phyloP scores from a whole-genome alignment of 2,329 filamentous ascomycete species.

The Colletotrichum salicis region DNA sequence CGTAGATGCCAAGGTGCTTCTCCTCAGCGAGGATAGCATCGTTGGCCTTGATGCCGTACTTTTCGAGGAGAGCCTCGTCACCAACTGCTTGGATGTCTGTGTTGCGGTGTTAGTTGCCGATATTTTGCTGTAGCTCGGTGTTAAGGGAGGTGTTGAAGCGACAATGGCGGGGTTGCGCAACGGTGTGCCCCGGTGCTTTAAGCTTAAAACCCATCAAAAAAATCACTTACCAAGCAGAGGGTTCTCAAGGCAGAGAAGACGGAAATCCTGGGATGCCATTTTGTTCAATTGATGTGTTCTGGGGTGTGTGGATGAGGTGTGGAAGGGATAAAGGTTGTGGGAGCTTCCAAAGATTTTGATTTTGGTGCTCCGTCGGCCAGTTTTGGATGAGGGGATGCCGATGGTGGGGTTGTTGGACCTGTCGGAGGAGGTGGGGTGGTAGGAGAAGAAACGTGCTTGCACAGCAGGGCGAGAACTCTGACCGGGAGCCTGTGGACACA shows the following conservation, averaged over 20 bases:
- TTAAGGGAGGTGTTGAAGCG: constrained; percentile 27
- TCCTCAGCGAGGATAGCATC: constrained; percentile 96
- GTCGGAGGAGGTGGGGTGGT: constrained; percentile 29
- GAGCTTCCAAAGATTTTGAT: constrained; percentile 42
- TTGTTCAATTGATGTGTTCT: constrained; percentile 43
- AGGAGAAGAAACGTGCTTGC: constrained; percentile 34
- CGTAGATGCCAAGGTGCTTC: constrained; percentile 89
- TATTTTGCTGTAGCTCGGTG: constrained; percentile 12
- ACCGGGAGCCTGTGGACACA: background rate
- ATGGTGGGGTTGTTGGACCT: constrained; percentile 37
- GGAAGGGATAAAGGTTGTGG: constrained; percentile 14
- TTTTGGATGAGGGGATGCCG: constrained; percentile 43
- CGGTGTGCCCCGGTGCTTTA: background rate
- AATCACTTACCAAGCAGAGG: constrained; percentile 82
- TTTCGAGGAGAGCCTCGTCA: constrained; percentile 84
- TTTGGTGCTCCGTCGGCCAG: constrained; percentile 36
- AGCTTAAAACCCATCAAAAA: constrained; percentile 13
- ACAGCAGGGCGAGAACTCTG: constrained; percentile 6
- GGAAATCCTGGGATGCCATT: constrained; percentile 87
- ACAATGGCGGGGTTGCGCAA: background rate
- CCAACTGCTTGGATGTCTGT: constrained; percentile 91
- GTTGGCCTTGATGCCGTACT: constrained; percentile 94
- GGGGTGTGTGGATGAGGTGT: constrained; percentile 32
- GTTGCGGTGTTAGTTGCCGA: background rate
- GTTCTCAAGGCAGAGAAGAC: constrained; percentile 95